These are phyloP conservation scores for Gnetum montanum DNA, from an alignment of 75 land plant species.

Conservation along the genomic window DNA sequence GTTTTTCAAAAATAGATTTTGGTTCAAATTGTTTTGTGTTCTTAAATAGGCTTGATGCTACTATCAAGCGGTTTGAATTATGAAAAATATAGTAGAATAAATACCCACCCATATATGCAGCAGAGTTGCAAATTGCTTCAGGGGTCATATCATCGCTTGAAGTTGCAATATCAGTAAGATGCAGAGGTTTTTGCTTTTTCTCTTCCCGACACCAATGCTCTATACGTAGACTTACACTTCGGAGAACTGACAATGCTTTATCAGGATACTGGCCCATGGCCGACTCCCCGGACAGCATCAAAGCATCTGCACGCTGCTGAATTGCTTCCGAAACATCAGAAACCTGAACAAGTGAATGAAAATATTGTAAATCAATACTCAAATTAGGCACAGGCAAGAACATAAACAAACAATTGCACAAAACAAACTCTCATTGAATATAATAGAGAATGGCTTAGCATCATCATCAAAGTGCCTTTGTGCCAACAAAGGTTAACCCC, in stretches of 20 bases:
- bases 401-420: too few relatives aligned
- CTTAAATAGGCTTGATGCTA: neutral
- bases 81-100: neutral
- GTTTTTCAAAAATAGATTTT: neutral
- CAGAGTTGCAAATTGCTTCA: conserved; percentile 51
- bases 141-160: conserved; percentile 29
- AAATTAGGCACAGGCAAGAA: too few relatives aligned
- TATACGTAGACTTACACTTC: conserved; percentile 54
- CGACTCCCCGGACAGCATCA: conserved; percentile 87
- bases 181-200: conserved; percentile 15
- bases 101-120: conserved; percentile 61
- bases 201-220: conserved; percentile 54
- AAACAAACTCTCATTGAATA: too few relatives aligned
- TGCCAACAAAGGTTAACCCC: too few relatives aligned
- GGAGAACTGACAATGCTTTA: conserved; percentile 56
- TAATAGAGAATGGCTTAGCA: too few relatives aligned
- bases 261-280: conserved; percentile 71
- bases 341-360: too few relatives aligned
- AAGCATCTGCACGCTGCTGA: conserved; percentile 60
- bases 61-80: too few relatives aligned
- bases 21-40: neutral
- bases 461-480: neutral
- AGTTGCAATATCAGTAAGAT: conserved; percentile 20
- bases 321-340: conserved; percentile 77
- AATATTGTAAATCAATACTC: too few relatives aligned